Base-by-base conservation (phyloP, 768 basidiomycete species). In the Pleurotus sapidus region DNA sequence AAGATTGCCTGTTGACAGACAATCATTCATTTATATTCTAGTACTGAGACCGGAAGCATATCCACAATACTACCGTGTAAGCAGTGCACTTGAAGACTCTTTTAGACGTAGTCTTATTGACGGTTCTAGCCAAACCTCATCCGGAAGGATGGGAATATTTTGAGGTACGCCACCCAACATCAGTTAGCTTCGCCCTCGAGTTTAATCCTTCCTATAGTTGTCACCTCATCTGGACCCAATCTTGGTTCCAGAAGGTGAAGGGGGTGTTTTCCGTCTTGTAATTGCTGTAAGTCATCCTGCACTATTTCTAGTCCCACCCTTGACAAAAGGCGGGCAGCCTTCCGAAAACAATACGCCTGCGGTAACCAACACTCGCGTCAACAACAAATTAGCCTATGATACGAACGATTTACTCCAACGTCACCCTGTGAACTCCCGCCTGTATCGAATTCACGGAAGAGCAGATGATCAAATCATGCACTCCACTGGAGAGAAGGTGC, bases 391-490 rank as follows among this genome's bases (percentile, higher is more conserved):
- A n/a, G 80, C 72, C 11, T 77, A 76, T 42, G 62, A 69, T 2
- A 76, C 78, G 0, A 64, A 68, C 0, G 80, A 81, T 60, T 47
- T 81, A 4, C 63, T 82, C n/a, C 49, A 72, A 1, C 71, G 70
- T 45, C 78, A 82, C 59, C 77, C 79, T 0, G 69, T 65, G 4
- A 70, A 72, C 4, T 49, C 70, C 7, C 62, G 70, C 1, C 17
- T 71, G 5, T 79, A 67, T 69, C 71, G 62, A 55, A 63, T 82
- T 40, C 57, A 54, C 43, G 75, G 74, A 2, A 63, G 73, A 6
- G 57, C 55, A n/a, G 77, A 80, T 56, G 78, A 80, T 55, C 77
- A 77, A 57, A 77, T 79, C 55, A 71, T 77, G 61, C 70, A 76
- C 27, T 71, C 68, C 2, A 77, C 68, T 15, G 77, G 76, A 11